phyloP scores from a whole-genome alignment of 345 rosid species.

The Passiflora organensis region DNA sequence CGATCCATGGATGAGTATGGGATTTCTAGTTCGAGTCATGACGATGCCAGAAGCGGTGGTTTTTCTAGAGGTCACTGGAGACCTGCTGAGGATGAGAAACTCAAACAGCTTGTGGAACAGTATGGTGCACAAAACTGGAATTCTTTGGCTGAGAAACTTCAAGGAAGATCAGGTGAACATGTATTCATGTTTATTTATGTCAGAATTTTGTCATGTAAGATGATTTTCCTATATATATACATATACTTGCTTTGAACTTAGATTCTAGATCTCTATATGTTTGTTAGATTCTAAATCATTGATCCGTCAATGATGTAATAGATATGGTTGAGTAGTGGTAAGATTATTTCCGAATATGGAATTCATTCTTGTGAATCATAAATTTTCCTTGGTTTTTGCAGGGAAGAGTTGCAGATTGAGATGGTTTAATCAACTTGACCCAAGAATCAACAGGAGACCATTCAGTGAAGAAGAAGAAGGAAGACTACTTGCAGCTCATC shows the following conservation, averaged over 20 bases:
- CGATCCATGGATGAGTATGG: slow-evolving; percentile 15
- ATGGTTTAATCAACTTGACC: slow-evolving; percentile 34
- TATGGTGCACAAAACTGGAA: slow-evolving; percentile 33
- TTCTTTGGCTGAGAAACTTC: slow-evolving; percentile 29
- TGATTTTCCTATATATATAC: not conserved
- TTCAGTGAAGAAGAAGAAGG: slow-evolving; percentile 26
- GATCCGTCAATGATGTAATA: too few relatives aligned
- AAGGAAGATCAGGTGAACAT: slow-evolving; percentile 26
- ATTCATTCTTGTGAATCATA: too few relatives aligned
- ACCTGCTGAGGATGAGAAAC: slow-evolving; percentile 32
- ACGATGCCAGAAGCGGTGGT: slow-evolving; percentile 7
- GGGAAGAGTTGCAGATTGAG: slow-evolving; percentile 35
- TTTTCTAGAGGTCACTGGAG: slow-evolving; percentile 34
- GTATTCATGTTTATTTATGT: too few relatives aligned
- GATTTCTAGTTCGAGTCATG: slow-evolving; percentile 5
- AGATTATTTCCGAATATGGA: too few relatives aligned
- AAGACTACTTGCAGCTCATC: slow-evolving; percentile 26
- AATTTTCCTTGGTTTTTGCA: not conserved
- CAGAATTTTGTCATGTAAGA: too few relatives aligned
- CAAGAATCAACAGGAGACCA: slow-evolving; percentile 31
- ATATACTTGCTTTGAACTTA: too few relatives aligned
- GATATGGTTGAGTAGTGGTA: too few relatives aligned
- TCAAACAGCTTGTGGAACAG: slow-evolving; percentile 27
- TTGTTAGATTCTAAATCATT: too few relatives aligned
- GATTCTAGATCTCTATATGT: too few relatives aligned